Evolutionary conservation across 2,329 filamentous ascomycete genomes (phyloP), one percentile per base, ranked within the genome.

Genomic region (Exophiala phaeomuriformis): DNA sequence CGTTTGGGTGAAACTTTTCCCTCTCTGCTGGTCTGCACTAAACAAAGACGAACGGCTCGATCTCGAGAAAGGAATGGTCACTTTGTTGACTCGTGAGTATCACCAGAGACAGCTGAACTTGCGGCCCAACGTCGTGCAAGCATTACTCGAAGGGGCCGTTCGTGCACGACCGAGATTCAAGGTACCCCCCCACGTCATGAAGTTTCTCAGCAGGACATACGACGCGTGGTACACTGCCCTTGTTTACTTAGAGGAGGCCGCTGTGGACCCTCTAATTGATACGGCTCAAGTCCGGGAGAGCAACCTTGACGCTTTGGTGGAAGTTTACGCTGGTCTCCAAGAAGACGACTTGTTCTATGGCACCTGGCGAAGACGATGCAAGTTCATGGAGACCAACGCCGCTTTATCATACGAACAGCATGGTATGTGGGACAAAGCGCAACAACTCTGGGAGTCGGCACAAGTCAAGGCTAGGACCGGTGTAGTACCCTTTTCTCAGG

Each of bases 391-490:
- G 74, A 97, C 90, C 5, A 99, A 98, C 66, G 89, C 93, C 9
- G 93, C 90, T 1, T 76, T 99, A 5, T 98, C 93, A 0, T 98
- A 96, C 64, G 94, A 99, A 72, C 94, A 99, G 68, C 95, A 95
- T 64, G 93, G 93, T 45, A 95, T 97, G 81, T 98, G 93, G 94
- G 93, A 98, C 65, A 97, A 97, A 71, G 90, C 94, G 1, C 94
- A 98, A 72, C 87, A 88, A 65, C 85, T 96, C 74, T 98, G 97
- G 69, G 93, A 99, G 70, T 85, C 85, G 52, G 93, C 94, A 0
- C 94, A 98, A 70, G 89, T 98, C 68, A 98, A 97, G 69, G 93
- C 94, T 42, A 83, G 94, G 44, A 97, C 91, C 0, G 93, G 90
- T 48, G 88, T 91, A n/a, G 83, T 97, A 57, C 91, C 93, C 0